Base-by-base conservation (phyloP, 371 early-diverging fungal species). In the Dipsacomyces acuminosporus region DNA sequence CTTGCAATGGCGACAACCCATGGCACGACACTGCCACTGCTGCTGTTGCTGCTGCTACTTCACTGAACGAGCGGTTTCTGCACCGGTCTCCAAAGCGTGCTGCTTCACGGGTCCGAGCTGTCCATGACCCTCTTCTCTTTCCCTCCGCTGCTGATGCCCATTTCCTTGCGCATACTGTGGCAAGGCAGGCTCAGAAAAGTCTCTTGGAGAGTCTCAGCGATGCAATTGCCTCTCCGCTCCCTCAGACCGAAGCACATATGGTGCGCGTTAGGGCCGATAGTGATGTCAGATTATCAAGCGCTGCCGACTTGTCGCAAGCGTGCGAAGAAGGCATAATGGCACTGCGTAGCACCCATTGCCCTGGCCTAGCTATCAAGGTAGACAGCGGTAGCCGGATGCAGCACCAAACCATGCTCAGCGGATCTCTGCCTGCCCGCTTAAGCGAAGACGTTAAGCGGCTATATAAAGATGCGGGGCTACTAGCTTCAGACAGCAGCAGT, bases 21-120 rank as follows among this genome's bases (percentile, higher is more conserved):
- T 87, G 87, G 66, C 87, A 88, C 61, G 30, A 30, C 11, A 11
- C 7, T 30, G 5, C 30, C 30, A 30, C 7, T 30, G 30, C 30
- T 30, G 11, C 30, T 30, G 30, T 7, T 11, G 30, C 30, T 30
- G 5, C 5, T 30, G 30, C 30, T 30, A 7, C 30, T 30, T 5
- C 30, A 87, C 86, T 47, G 82, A 84, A 51, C 87, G 89, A 70
- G 43, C 56, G 56, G 26, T n/a, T 26, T 20, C n/a, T 30, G 38
- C 38, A 38, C 5, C 38, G 8, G n/a, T 38, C 54, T 20, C 45
- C 42, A 11, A 47, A 35, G 20, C 49, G 64, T 15, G 35, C 25
- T 7, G 63, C 42, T 9, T 49, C 21, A 11, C 42, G 58, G n/a
- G 23, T 24, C 8, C 63, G 59, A 9, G 53, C 47, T 6, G 26